Conservation (phyloP, 331 rosid species). For the Saraca asoca region DNA sequence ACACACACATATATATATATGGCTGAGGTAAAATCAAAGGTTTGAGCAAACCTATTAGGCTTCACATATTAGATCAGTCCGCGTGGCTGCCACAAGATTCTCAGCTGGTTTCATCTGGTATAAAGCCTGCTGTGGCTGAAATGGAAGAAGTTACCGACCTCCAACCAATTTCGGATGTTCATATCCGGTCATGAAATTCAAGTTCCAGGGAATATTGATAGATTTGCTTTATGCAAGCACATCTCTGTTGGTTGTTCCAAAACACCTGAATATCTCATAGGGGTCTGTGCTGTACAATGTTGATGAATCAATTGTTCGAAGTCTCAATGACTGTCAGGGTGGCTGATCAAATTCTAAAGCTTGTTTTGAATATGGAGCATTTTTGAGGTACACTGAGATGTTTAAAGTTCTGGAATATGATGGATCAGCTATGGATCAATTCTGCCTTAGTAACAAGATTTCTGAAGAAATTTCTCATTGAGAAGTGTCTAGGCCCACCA, state of each 20-base stretch:
- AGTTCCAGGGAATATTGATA: constrained; percentile 82
- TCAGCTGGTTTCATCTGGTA: too few relatives aligned
- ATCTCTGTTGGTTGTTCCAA: constrained; percentile 85
- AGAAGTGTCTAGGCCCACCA: too few relatives aligned
- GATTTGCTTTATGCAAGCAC: constrained; percentile 92
- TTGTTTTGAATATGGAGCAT: constrained; percentile 87
- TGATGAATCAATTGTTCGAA: constrained; percentile 93
- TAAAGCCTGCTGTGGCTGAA: too few relatives aligned
- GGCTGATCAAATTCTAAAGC: constrained; percentile 97
- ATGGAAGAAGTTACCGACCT: constrained; percentile 89
- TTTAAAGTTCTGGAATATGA: constrained; percentile 94
- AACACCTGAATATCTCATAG: constrained; percentile 81
- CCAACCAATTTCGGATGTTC: constrained; percentile 89
- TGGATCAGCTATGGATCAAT: too few relatives aligned
- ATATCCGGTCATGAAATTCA: constrained; percentile 98
- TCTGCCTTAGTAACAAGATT: too few relatives aligned
- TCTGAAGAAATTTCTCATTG: too few relatives aligned
- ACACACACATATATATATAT: too few relatives aligned
- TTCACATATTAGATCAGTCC: too few relatives aligned
- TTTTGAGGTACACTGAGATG: constrained; percentile 84
- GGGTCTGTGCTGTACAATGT: constrained; percentile 70
- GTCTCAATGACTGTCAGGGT: constrained; percentile 98
- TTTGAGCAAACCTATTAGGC: too few relatives aligned
- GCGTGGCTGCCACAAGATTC: too few relatives aligned
- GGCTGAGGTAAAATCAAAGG: too few relatives aligned